Evolutionary conservation across 106 monocot species (phyloP).

Genomic region (Allium cepa): DNA sequence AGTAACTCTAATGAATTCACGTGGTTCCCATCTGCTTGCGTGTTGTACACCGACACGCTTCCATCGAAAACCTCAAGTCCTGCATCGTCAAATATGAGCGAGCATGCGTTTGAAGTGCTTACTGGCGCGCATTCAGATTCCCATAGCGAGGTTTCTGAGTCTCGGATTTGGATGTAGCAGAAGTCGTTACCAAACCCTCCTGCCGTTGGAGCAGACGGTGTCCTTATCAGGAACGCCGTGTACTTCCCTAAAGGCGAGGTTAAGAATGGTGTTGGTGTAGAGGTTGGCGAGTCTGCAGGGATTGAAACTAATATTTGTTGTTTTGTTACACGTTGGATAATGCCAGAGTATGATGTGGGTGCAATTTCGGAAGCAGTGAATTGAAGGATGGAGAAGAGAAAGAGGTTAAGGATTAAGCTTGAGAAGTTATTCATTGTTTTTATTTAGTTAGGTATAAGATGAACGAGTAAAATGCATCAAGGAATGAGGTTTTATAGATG

Average conservation of each 20-base stretch:
- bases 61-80: constrained; percentile 80
- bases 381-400: background rate
- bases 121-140: constrained; percentile 69
- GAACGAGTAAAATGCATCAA: no score
- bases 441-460: no score
- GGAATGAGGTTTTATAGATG: background rate
- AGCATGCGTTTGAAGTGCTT: constrained; percentile 52
- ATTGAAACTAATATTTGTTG: constrained; percentile 59
- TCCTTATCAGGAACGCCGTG: constrained; percentile 39
- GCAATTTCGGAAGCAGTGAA: background rate
- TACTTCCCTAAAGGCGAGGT: constrained; percentile 62
- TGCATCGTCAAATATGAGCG: constrained; percentile 40
- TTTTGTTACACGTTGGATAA: constrained; percentile 41
- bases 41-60: constrained; percentile 45
- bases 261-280: constrained; percentile 38
- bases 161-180: constrained; percentile 59
- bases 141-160: constrained; percentile 36
- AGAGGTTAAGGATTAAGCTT: constrained; percentile 1
- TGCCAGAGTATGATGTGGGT: constrained; percentile 16
- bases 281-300: constrained; percentile 17
- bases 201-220: constrained; percentile 34
- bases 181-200: constrained; percentile 78
- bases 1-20: constrained; percentile 47
- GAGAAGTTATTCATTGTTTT: background rate
- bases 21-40: constrained; percentile 27